These are phyloP conservation scores for Tetramitus jugosus DNA, from an alignment of 208 protist species.

Conservation along the genomic window DNA sequence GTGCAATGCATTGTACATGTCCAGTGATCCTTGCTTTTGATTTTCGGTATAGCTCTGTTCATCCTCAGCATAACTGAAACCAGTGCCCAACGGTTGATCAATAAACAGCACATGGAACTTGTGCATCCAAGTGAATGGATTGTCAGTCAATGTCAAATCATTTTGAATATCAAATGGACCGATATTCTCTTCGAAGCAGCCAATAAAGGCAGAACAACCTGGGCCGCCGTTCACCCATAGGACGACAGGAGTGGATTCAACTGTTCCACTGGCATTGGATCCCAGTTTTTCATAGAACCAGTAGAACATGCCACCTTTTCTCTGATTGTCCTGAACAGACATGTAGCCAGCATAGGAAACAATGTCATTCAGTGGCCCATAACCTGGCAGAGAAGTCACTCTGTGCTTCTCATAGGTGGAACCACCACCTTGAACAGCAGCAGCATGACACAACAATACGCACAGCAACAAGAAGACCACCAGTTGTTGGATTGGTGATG, in stretches of 20 bases:
- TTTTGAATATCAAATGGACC: background rate
- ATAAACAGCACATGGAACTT: slow-evolving; percentile 25
- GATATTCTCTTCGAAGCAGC: background rate
- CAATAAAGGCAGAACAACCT: slow-evolving; percentile 8
- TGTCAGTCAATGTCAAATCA: background rate
- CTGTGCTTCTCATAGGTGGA: background rate
- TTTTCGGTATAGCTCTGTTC: slow-evolving; percentile 30
- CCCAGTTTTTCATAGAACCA: background rate
- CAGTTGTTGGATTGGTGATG: background rate
- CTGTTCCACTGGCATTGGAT: background rate
- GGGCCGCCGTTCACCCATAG: slow-evolving; percentile 12
- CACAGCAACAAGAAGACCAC: background rate
- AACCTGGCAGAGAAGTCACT: background rate
- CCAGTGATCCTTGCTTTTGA: slow-evolving; percentile 31
- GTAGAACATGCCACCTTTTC: slow-evolving; percentile 3
- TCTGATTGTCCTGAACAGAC: background rate
- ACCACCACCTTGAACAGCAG: background rate
- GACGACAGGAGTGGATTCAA: background rate
- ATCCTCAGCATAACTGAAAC: slow-evolving; percentile 37
- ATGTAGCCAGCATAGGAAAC: background rate
- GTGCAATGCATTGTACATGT: slow-evolving; percentile 26
- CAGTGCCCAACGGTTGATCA: slow-evolving; percentile 26
- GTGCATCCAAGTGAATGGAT: slow-evolving; percentile 27
- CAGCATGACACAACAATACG: background rate
- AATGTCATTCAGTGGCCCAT: background rate